These are phyloP conservation scores for Sporobolomyces phaffii DNA, from an alignment of 768 basidiomycete genomes.

Conservation along the genomic window DNA sequence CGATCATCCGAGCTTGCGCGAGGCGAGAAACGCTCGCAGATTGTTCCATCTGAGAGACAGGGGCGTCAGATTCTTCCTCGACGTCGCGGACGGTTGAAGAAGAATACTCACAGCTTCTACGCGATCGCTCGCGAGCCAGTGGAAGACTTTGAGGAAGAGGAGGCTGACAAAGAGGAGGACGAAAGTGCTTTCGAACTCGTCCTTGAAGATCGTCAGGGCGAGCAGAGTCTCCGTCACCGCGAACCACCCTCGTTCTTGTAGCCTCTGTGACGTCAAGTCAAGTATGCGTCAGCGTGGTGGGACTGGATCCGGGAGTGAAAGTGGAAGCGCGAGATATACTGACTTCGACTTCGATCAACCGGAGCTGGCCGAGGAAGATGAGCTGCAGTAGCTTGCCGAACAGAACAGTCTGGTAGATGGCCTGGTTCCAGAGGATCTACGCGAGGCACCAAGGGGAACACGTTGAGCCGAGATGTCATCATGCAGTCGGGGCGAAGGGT, in stretches of 20 bases:
- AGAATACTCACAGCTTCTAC: slow-evolving; percentile 76
- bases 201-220: slow-evolving; percentile 94
- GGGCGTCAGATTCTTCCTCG: not conserved
- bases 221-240: slow-evolving; percentile 93
- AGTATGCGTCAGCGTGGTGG: not conserved
- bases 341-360: slow-evolving; percentile 88
- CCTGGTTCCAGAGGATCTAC: slow-evolving; percentile 87
- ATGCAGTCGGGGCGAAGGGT: too few species aligned
- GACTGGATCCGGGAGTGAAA: too few species aligned
- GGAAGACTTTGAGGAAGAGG: slow-evolving; percentile 92
- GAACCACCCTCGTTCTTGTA: slow-evolving; percentile 95
- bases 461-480: not conserved
- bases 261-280: slow-evolving; percentile 55
- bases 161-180: slow-evolving; percentile 90
- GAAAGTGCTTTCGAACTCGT: slow-evolving; percentile 88
- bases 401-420: slow-evolving; percentile 67
- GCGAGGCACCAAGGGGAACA: not conserved
- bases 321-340: slow-evolving; percentile 37
- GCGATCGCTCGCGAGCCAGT: slow-evolving; percentile 91
- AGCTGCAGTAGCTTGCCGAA: slow-evolving; percentile 71
- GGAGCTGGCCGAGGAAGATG: slow-evolving; percentile 83
- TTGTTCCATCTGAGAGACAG: slow-evolving; percentile 79
- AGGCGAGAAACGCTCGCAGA: slow-evolving; percentile 75
- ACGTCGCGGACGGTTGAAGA: not conserved
- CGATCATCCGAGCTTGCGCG: slow-evolving; percentile 79